A percentile compares a stretch with the other conserved stretches of the same genome.
phyloP scores from a whole-genome alignment of 345 rosid genomes.

The sweet orange (Citrus sinensis) region DVS_A1.0 CM039166.1:14562001-14562500 shows the following conservation, averaged over 20 bases:
- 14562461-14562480: slow-evolving; percentile 10
- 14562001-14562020: slow-evolving; percentile 23
- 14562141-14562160: slow-evolving; percentile 25
- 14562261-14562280: slow-evolving; percentile 17
- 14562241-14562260: slow-evolving; percentile 25
- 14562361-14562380: slow-evolving; percentile 9
- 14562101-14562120: slow-evolving; percentile 27
- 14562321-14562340: slow-evolving; percentile 17
- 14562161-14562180: slow-evolving; percentile 20
- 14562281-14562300: slow-evolving; percentile 28
- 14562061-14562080: slow-evolving; percentile 22
- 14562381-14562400: slow-evolving; percentile 14
- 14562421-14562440: slow-evolving; percentile 18
- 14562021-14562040: slow-evolving; percentile 21
- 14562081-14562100: slow-evolving; percentile 25
- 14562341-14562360: slow-evolving; percentile 16
- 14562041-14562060: slow-evolving; percentile 27
- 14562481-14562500: slow-evolving; percentile 13
- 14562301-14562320: slow-evolving; percentile 19
- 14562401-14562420: slow-evolving; percentile 8
- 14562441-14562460: slow-evolving; percentile 9
- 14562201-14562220: slow-evolving; percentile 19
- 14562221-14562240: slow-evolving; percentile 18
- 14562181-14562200: slow-evolving; percentile 18
- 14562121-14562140: slow-evolving; percentile 28